Evolutionary conservation across 2,329 filamentous ascomycete genomes (phyloP), one percentile per base, ranked within the genome.

Genomic region (Diplodia seriata): DNA sequence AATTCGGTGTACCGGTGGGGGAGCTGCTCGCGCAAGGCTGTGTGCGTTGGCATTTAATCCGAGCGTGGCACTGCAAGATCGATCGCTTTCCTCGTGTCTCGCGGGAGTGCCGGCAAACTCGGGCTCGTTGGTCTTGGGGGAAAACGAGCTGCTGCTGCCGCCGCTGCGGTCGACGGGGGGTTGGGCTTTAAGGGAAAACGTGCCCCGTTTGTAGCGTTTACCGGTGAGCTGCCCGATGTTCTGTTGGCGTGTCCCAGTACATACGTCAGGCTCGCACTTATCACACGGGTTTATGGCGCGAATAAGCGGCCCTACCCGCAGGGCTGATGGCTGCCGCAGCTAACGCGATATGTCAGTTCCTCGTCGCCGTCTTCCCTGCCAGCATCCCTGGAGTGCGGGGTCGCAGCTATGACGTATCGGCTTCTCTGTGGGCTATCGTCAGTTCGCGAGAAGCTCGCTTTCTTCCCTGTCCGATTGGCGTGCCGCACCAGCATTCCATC

Each of bases 1-100:
- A 49, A 49, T 33, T 18, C 23, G 57, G 23, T 12, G 40, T 50
- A 43, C 40, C 57, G 57, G 40, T 7, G 31, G 31, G 4, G 31
- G 31, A 33, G 31, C 31, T 5, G 31, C 31, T 31, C 8, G 31
- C 31, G 31, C 12, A 40, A 49, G 57, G 57, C 26, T 51, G 59
- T 36, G 31, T 63, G 59, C 59, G 59, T 20, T 63, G 59, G 51
- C 59, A 63, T n/a, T 43, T 2, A 36, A 51, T 38, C 59, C 43
- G 43, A 38, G 47, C 59, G 59, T 38, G 47, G 59, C 59, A 26
- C 43, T 63, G 59, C 59, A 38, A 63, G 43, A 51, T 63, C 47
- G 47, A 36, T 36, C 47, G 29, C 33, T 49, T 26, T 26, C 29
- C 36, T 29, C 31, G 57, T 29, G 8, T 29, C 23, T 26, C 23